These are phyloP conservation scores for Claviceps arundinis DNA, from an alignment of 2,329 filamentous ascomycete species.

Conservation along the genomic window DNA sequence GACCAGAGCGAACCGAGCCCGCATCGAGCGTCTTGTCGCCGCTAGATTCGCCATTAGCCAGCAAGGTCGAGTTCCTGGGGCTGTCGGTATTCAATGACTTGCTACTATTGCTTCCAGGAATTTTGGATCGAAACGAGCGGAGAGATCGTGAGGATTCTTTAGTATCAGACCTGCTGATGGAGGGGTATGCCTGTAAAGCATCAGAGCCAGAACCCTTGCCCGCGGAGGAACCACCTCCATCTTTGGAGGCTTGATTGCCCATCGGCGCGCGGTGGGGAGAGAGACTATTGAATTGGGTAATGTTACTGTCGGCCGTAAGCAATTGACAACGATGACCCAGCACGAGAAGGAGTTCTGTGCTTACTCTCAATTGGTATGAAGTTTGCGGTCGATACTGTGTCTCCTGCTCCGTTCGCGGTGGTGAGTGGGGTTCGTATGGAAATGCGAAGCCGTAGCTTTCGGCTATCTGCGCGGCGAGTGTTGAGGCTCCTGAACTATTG, in stretches of 20 bases:
- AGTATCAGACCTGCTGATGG: slow-evolving; percentile 83
- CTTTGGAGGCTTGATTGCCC: slow-evolving; percentile 64
- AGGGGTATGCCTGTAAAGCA: slow-evolving; percentile 69
- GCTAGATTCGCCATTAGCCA: slow-evolving; percentile 44
- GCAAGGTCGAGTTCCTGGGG: slow-evolving; percentile 59
- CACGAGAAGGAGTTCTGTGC: slow-evolving; percentile 5
- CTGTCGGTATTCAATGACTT: slow-evolving; percentile 51
- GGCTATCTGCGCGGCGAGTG: not conserved
- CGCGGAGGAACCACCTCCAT: slow-evolving; percentile 32
- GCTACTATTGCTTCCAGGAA: slow-evolving; percentile 51
- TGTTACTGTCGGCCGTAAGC: slow-evolving; percentile 1
- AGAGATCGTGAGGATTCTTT: slow-evolving; percentile 85
- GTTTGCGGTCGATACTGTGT: not conserved
- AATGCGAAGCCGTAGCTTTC: slow-evolving; percentile 9
- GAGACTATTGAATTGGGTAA: not conserved
- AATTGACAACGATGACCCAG: slow-evolving; percentile 1
- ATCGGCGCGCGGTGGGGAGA: slow-evolving; percentile 30
- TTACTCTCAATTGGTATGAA: not conserved
- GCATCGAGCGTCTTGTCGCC: slow-evolving; percentile 54
- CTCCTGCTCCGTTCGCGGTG: slow-evolving; percentile 5
- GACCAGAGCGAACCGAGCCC: slow-evolving; percentile 59
- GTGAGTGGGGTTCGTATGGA: slow-evolving; percentile 15
- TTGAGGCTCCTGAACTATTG: not conserved
- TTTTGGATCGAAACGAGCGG: slow-evolving; percentile 76
- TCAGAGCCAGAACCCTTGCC: slow-evolving; percentile 37